A percentile compares a stretch with the other conserved stretches of the same genome.
Evolutionary conservation across 495 filamentous ascomycete species (phyloP).

Genomic region (Neurospora sp.): DNA sequence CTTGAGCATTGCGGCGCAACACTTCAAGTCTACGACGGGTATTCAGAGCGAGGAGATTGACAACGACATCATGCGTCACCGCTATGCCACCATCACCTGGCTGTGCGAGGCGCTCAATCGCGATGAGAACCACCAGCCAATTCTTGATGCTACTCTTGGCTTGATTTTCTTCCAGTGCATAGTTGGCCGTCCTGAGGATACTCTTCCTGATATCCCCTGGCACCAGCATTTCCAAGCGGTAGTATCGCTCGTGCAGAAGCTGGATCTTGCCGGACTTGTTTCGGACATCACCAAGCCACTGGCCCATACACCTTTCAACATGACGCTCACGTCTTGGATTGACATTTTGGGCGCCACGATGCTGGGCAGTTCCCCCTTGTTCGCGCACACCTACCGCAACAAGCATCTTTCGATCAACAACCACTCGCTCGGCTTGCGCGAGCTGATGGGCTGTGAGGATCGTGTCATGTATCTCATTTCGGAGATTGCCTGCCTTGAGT

Average conservation of each 20-base stretch:
- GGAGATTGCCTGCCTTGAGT: constrained; percentile 91
- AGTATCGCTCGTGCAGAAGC: constrained; percentile 67
- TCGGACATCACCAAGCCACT: constrained; percentile 47
- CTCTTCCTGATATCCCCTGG: constrained; percentile 91
- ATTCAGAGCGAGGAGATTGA: constrained; percentile 65
- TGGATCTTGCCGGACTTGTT: constrained; percentile 62
- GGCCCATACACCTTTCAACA: constrained; percentile 77
- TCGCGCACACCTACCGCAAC: constrained; percentile 84
- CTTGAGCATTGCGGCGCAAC: constrained; percentile 89
- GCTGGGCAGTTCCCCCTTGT: constrained; percentile 71
- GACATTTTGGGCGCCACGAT: constrained; percentile 94
- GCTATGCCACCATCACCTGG: constrained; percentile 76
- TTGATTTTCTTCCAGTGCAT: constrained; percentile 98
- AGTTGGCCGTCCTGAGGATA: constrained; percentile 76
- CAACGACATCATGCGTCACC: constrained; percentile 87
- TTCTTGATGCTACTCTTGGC: constrained; percentile 86
- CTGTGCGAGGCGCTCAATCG: constrained; percentile 73
- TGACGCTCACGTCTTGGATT: constrained; percentile 92
- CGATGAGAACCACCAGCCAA: constrained; percentile 75
- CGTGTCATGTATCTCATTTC: constrained; percentile 96
- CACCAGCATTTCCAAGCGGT: constrained; percentile 92
- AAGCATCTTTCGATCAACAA: constrained; percentile 69
- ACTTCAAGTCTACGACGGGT: constrained; percentile 69
- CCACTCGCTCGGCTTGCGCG: constrained; percentile 62
- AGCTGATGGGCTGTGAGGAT: constrained; percentile 98